Conservation (phyloP, 2,329 filamentous ascomycete genomes). For the Venturia carpophila region DNA sequence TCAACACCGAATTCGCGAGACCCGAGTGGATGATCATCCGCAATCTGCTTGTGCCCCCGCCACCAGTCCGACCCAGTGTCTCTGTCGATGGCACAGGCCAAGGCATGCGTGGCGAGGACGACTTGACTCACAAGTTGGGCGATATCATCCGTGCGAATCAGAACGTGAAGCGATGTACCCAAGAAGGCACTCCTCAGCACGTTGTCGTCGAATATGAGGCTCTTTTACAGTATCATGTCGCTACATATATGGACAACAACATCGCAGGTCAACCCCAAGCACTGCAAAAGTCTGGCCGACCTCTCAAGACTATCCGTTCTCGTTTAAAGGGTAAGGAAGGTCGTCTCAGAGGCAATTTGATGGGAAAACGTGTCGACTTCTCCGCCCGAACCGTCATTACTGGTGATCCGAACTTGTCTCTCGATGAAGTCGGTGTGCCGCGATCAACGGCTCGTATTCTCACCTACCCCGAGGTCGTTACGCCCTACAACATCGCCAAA, state of each 20-base stretch:
- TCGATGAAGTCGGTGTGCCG: conserved; percentile 96
- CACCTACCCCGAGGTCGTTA: conserved; percentile 96
- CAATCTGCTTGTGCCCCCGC: conserved; percentile 88
- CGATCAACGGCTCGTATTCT: conserved; percentile 85
- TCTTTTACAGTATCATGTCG: conserved; percentile 92
- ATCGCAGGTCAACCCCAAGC: conserved; percentile 93
- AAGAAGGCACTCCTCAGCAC: conserved; percentile 85
- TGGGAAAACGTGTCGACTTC: conserved; percentile 99
- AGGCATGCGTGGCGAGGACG: conserved; percentile 91
- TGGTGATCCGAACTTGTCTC: conserved; percentile 89
- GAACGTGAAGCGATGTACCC: conserved; percentile 83
- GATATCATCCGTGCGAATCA: conserved; percentile 97
- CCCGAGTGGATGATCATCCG: conserved; percentile 98
- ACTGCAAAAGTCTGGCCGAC: conserved; percentile 91
- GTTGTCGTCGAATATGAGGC: conserved; percentile 86
- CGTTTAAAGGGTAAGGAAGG: conserved; percentile 99
- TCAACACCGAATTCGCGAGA: conserved; percentile 90
- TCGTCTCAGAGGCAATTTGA: conserved; percentile 93
- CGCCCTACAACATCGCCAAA: conserved; percentile 93
- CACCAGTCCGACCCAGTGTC: conserved; percentile 92
- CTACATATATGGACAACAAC: conserved; percentile 99
- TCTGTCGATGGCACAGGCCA: conserved; percentile 91
- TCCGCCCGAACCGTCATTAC: conserved; percentile 99
- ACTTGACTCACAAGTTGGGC: conserved; percentile 97
- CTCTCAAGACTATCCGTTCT: conserved; percentile 92